phyloP scores from a whole-genome alignment of 1,284 basidiomycete species.

The Schizophyllum commune region DNA sequence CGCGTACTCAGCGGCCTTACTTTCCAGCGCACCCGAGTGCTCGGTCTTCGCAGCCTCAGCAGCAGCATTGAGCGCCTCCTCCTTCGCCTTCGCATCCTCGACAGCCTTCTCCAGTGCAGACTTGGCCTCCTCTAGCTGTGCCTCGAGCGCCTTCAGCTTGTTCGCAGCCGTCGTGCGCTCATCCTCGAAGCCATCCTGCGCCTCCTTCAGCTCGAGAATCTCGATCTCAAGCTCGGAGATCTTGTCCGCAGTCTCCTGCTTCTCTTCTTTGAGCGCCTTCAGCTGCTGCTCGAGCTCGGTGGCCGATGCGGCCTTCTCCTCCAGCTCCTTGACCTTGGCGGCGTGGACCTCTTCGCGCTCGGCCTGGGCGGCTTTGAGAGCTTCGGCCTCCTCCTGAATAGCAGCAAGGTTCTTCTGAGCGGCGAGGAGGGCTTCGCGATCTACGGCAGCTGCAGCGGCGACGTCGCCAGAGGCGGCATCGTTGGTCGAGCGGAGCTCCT shows the following conservation, averaged over 20 bases:
- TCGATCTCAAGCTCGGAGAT: constrained; percentile 76
- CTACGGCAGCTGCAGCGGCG: constrained; percentile 43
- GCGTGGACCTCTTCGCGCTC: constrained; percentile 19
- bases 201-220: constrained; percentile 69
- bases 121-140: constrained; percentile 37
- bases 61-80: constrained; percentile 34
- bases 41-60: constrained; percentile 32
- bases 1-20: constrained; percentile 40
- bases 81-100: constrained; percentile 45
- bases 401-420: constrained; percentile 56
- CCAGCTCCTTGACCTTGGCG: constrained; percentile 27
- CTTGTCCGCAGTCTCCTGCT: constrained; percentile 67
- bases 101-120: constrained; percentile 42
- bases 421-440: constrained; percentile 57
- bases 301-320: constrained; percentile 35
- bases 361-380: constrained; percentile 36
- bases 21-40: constrained; percentile 39
- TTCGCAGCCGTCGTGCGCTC: constrained; percentile 37
- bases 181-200: constrained; percentile 58
- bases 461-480: constrained; percentile 35
- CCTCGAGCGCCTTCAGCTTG: constrained; percentile 46
- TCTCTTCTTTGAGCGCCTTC: constrained; percentile 50
- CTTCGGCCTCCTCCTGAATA: constrained; percentile 45
- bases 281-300: constrained; percentile 47
- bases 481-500: constrained; percentile 39